A percentile compares a stretch with the other conserved stretches of the same genome.
Conservation (phyloP, 306 rosid species). For the Lathyrus oleraceus region DNA sequence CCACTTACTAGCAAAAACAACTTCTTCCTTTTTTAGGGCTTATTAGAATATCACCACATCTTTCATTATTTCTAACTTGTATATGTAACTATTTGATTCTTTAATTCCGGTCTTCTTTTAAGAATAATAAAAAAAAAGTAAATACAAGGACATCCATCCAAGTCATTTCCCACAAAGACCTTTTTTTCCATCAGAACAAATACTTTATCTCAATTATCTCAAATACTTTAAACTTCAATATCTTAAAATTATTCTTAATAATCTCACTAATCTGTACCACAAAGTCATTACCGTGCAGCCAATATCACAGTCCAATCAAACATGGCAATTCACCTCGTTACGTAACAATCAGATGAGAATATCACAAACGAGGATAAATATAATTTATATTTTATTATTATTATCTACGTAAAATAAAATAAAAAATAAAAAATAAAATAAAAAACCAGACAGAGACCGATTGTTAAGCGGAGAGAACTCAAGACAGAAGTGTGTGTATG, state of each 20-base stretch:
- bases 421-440: background rate
- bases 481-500: conserved; percentile 15
- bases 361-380: conserved; percentile 8
- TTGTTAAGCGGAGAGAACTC: conserved; percentile 30
- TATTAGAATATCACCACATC: too few species aligned
- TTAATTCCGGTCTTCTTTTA: background rate
- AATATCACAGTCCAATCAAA: conserved; percentile 33
- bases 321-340: background rate
- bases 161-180: conserved; percentile 36
- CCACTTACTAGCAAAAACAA: too few species aligned
- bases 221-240: conserved; percentile 15
- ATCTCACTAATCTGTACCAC: conserved; percentile 15
- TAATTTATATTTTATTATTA: background rate
- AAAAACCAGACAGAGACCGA: conserved; percentile 3
- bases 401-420: background rate
- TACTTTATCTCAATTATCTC: too few species aligned
- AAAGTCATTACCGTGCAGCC: conserved; percentile 37
- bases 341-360: background rate
- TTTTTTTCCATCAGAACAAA: conserved; percentile 13
- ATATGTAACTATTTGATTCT: too few species aligned
- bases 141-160: conserved; percentile 39
- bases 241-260: conserved; percentile 30
- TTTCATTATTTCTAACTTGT: too few species aligned
- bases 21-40: too few species aligned
- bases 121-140: background rate